Evolutionary conservation across 768 basidiomycete genomes (phyloP).

Genomic region (Omphalotus guepiniiformis): DNA sequence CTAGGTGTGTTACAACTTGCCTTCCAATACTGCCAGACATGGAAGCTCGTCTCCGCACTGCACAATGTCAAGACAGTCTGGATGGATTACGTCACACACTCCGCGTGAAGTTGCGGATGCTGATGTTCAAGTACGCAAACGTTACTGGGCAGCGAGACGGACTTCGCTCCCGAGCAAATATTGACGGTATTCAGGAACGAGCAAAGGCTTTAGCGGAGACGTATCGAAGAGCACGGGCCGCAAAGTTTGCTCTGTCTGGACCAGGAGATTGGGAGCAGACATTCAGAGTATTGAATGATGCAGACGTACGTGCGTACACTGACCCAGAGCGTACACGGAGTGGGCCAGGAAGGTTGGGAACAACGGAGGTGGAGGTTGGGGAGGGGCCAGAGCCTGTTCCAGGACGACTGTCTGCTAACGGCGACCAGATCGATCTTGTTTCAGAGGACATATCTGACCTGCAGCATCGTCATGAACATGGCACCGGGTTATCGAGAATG

Average conservation of each 20-base stretch:
- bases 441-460: neutral
- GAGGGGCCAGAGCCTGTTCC: neutral
- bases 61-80: neutral
- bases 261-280: neutral
- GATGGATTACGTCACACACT: neutral
- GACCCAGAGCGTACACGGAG: neutral
- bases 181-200: neutral
- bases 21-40: neutral
- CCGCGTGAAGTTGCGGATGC: neutral
- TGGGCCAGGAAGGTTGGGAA: neutral
- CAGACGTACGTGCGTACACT: neutral
- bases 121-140: constrained; percentile 5
- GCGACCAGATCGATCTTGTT: neutral
- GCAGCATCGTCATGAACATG: neutral
- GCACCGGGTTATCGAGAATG: neutral
- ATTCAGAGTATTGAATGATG: neutral
- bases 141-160: constrained; percentile 4
- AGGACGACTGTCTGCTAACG: neutral
- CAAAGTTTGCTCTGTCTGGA: neutral
- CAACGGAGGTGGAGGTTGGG: neutral
- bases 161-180: neutral
- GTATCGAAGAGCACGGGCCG: neutral
- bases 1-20: neutral
- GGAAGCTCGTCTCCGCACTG: neutral
- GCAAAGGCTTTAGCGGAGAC: neutral